Evolutionary conservation across 2,329 filamentous ascomycete genomes (phyloP).

Genomic region (Sporothrix schenckii): DNA sequence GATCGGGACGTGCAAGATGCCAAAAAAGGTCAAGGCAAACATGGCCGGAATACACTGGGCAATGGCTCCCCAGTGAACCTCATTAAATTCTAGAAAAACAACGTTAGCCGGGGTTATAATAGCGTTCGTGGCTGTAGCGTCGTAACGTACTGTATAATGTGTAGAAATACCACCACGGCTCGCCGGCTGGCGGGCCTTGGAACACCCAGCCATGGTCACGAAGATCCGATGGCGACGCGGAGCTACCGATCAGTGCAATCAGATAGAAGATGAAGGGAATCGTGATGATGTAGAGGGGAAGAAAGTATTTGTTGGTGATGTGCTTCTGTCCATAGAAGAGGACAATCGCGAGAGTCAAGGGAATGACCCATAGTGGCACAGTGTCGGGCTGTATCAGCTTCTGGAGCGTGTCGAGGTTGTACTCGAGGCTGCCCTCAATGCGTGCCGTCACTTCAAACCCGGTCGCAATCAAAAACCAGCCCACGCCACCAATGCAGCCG

Average conservation of each 20-base stretch:
- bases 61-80: conserved; percentile 82
- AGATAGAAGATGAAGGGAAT: conserved; percentile 80
- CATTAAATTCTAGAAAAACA: conserved; percentile 65
- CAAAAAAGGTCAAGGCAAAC: conserved; percentile 96
- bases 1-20: conserved; percentile 94
- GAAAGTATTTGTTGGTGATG: conserved; percentile 78
- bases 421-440: conserved; percentile 81
- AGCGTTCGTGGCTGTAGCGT: neutral
- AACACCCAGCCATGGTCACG: conserved; percentile 88
- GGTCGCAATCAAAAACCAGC: conserved; percentile 89
- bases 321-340: conserved; percentile 77
- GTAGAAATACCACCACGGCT: conserved; percentile 98
- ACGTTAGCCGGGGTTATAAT: conserved; percentile 37
- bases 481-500: conserved; percentile 95
- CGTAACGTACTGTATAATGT: conserved; percentile 78
- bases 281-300: conserved; percentile 81
- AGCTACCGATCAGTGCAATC: conserved; percentile 69
- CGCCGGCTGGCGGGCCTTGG: conserved; percentile 75
- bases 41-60: conserved; percentile 87
- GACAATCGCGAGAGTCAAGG: conserved; percentile 72
- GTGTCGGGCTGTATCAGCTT: conserved; percentile 75
- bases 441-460: conserved; percentile 92
- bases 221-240: conserved; percentile 67
- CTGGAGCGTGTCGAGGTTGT: conserved; percentile 73
- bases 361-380: conserved; percentile 79